Evolutionary conservation across 106 monocot genomes (phyloP).

Genomic region (Acorus gramineus): DNA sequence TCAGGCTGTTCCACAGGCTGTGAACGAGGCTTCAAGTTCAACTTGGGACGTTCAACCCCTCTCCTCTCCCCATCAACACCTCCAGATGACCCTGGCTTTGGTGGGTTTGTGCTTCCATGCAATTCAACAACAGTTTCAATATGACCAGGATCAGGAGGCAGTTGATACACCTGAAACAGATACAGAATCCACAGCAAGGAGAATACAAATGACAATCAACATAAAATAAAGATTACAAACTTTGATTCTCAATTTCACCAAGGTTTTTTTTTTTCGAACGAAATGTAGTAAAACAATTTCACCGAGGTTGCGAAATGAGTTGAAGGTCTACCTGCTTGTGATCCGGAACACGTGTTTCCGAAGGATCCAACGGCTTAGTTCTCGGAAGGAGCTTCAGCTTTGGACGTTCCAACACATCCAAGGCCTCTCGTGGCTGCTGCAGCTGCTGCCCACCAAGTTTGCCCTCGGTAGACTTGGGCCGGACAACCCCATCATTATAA

Average conservation of each 20-base stretch:
- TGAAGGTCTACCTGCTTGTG: slow-evolving; percentile 4
- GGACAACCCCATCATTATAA: slow-evolving; percentile 6
- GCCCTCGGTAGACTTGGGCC: slow-evolving; percentile 31
- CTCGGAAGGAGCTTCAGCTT: slow-evolving; percentile 54
- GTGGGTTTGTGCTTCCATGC: slow-evolving; percentile 11
- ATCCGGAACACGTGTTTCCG: slow-evolving; percentile 11
- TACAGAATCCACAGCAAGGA: slow-evolving; percentile 1
- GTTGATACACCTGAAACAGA: slow-evolving; percentile 11
- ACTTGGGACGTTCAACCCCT: slow-evolving; percentile 42
- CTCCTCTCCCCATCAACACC: slow-evolving; percentile 20
- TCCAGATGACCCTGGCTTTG: slow-evolving; percentile 15
- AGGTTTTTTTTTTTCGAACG: too few relatives aligned
- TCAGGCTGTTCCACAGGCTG: slow-evolving; percentile 27
- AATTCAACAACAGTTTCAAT: slow-evolving; percentile 16
- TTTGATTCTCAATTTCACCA: too few relatives aligned
- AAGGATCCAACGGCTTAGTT: slow-evolving; percentile 31
- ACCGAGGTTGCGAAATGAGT: too few relatives aligned
- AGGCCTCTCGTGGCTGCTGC: slow-evolving; percentile 3
- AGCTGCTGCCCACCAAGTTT: slow-evolving; percentile 15
- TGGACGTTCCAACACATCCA: slow-evolving; percentile 34
- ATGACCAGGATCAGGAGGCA: slow-evolving; percentile 1
- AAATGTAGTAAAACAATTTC: too few relatives aligned
- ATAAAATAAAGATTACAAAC: background rate
- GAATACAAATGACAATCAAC: slow-evolving; percentile 1
- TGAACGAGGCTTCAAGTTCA: slow-evolving; percentile 61